Evolutionary conservation across 805 yeast genomes (phyloP), one percentile per base, ranked within the genome.

Genomic region (Blastobotrys americana): DNA sequence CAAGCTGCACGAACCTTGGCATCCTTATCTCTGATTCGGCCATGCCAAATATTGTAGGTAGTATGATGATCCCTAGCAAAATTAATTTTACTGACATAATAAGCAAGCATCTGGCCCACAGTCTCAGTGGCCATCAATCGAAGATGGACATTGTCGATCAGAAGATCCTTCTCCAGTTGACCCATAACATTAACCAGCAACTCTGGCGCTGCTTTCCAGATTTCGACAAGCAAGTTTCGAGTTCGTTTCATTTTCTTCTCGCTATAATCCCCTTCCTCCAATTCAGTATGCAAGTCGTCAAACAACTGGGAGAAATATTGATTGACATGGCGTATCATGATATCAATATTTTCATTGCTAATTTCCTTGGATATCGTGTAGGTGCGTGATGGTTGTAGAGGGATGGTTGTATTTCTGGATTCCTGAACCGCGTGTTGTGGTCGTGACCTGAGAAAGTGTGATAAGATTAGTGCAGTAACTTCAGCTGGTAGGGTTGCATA

Each of bases 181-280:
- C 95, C 93, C 71, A 84, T 76, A 0, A 84, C 82, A 1, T 93
- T 77, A 3, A 76, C 71, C 8, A 85, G 67, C 17, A 84, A 65
- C 39, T 83, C 93, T 0, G 96, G 96, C 0, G 79, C 80, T 42
- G 76, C 71, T 53, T 70, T 76, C 96, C 96, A 89, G 2, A 88
- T 66, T 48, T 80, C 81, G 2, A 80, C 64, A 0, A 81, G 66
- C 27, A 86, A 64, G 9, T 62, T 70, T 15, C 35, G 46, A 4
- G 17, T 21, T 19, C n/a, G 15, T 3, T 42, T 43, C 5, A 15
- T 25, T 10, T 45, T 51, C 10, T 53, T 60, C 21, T 53, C 56
- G 13, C 53, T 50, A 25, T 8, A 8, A 9, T 54, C 59, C 9
- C 57, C 53, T n/a, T 57, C 60, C n/a, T 60, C 62, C 39, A 52